A percentile compares a stretch with the other conserved stretches of the same genome.
phyloP scores from a whole-genome alignment of 1,284 basidiomycete genomes.

The Ganoderma resinaceum region DNA sequence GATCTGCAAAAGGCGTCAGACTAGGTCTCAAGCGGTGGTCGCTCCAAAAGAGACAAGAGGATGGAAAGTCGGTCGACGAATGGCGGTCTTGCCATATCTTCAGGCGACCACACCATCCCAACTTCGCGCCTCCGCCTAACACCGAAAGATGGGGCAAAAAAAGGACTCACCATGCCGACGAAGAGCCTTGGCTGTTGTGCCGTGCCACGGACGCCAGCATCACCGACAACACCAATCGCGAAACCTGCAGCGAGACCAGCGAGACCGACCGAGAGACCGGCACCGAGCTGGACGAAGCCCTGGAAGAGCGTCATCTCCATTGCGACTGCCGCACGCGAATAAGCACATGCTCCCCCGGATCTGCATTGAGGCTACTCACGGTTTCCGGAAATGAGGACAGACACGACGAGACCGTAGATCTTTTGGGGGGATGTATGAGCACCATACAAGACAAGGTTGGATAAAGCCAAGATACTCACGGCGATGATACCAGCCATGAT shows the following conservation, averaged over 20 bases:
- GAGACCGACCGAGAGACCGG: conserved; percentile 87
- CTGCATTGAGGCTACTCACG: conserved; percentile 56
- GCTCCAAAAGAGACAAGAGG: too few relatives aligned
- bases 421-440: conserved; percentile 34
- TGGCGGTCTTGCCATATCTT: background rate
- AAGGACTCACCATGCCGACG: conserved; percentile 75
- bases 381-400: conserved; percentile 84
- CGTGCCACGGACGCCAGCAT: conserved; percentile 91
- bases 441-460: background rate
- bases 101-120: too few relatives aligned
- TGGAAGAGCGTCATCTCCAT: conserved; percentile 73
- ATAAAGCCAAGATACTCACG: conserved; percentile 53
- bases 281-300: conserved; percentile 91
- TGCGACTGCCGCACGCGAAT: conserved; percentile 45
- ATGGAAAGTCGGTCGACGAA: background rate
- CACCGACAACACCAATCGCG: conserved; percentile 95
- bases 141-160: background rate
- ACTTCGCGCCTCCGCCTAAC: background rate
- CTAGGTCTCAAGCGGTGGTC: too few relatives aligned
- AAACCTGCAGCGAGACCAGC: conserved; percentile 92
- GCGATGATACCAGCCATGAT: conserved; percentile 99
- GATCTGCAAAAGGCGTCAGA: conserved; percentile 45
- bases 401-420: conserved; percentile 93
- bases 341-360: conserved; percentile 8
- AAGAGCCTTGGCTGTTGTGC: conserved; percentile 94